Percentiles rank a stretch among this genome's conserved stretches.
phyloP scores from a whole-genome alignment of 129 eudicot genomes.

The Tagetes patula region DNA sequence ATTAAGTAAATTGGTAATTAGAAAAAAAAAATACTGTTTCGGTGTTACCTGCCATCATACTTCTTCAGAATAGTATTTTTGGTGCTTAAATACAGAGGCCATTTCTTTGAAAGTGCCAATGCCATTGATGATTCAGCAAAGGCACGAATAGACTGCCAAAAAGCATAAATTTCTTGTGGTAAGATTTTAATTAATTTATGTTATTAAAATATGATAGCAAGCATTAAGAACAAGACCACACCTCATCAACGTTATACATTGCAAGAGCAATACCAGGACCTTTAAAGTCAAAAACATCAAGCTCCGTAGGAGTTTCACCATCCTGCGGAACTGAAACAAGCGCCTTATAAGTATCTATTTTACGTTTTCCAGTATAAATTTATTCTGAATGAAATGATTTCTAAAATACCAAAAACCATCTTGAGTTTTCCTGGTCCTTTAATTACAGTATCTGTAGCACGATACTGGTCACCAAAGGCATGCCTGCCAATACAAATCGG shows the following conservation, averaged over 20 bases:
- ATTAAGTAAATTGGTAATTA: slow-evolving; percentile 2
- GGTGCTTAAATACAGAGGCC: slow-evolving; percentile 97
- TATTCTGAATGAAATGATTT: not conserved
- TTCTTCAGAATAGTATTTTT: slow-evolving; percentile 93
- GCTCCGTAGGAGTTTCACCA: slow-evolving; percentile 67
- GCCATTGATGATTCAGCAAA: slow-evolving; percentile 98
- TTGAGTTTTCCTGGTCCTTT: slow-evolving; percentile 90
- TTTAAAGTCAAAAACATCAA: slow-evolving; percentile 79
- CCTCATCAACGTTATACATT: slow-evolving; percentile 95
- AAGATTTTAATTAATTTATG: not conserved
- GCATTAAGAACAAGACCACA: slow-evolving; percentile 32
- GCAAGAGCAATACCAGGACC: slow-evolving; percentile 98
- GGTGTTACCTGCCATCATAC: slow-evolving; percentile 92
- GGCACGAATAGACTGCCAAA: slow-evolving; percentile 77
- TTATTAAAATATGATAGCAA: slow-evolving; percentile 2
- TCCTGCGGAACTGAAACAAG: slow-evolving; percentile 65
- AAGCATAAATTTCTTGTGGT: slow-evolving; percentile 8
- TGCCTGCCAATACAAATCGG: slow-evolving; percentile 98
- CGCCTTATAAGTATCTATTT: slow-evolving; percentile 11
- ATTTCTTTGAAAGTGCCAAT: slow-evolving; percentile 83
- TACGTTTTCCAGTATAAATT: slow-evolving; percentile 4
- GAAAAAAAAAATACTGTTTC: not conserved
- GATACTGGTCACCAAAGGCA: slow-evolving; percentile 98
- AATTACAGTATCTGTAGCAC: slow-evolving; percentile 85
- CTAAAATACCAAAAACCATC: slow-evolving; percentile 77